Conservation (phyloP, 805 yeast genomes). For the Cyberlindnera saturnus region DNA sequence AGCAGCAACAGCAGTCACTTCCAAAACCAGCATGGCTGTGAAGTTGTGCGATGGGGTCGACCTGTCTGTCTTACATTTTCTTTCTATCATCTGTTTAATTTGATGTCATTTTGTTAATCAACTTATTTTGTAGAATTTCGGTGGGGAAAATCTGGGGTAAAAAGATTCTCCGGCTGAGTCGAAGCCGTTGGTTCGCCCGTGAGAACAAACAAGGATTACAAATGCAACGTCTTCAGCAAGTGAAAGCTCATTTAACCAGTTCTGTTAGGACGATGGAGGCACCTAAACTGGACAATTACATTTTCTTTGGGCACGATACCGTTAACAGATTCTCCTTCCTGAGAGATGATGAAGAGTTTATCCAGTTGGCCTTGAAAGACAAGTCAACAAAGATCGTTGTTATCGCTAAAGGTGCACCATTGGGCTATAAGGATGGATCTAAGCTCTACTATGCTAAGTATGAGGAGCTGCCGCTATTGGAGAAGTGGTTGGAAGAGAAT, state of each 20-base stretch:
- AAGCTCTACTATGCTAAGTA: conserved; percentile 12
- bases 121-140: too few species aligned
- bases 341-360: conserved; percentile 44
- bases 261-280: background rate
- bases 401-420: conserved; percentile 24
- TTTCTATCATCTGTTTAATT: too few species aligned
- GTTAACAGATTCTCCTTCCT: conserved; percentile 55
- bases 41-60: too few species aligned
- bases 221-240: conserved; percentile 2
- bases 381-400: conserved; percentile 37
- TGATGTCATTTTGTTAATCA: too few species aligned
- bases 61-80: too few species aligned
- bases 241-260: background rate
- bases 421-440: conserved; percentile 6
- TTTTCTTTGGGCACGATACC: conserved; percentile 43
- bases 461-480: conserved; percentile 7
- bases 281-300: conserved; percentile 1
- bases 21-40: too few species aligned
- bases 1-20: too few species aligned
- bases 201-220: background rate
- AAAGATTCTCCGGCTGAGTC: too few species aligned
- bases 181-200: too few species aligned
- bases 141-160: too few species aligned
- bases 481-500: conserved; percentile 12
- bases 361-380: conserved; percentile 34